Evolutionary conservation across 1,284 basidiomycete species (phyloP), one percentile per base, ranked within the genome.

Genomic region (Fereydounia khargensis): DNA sequence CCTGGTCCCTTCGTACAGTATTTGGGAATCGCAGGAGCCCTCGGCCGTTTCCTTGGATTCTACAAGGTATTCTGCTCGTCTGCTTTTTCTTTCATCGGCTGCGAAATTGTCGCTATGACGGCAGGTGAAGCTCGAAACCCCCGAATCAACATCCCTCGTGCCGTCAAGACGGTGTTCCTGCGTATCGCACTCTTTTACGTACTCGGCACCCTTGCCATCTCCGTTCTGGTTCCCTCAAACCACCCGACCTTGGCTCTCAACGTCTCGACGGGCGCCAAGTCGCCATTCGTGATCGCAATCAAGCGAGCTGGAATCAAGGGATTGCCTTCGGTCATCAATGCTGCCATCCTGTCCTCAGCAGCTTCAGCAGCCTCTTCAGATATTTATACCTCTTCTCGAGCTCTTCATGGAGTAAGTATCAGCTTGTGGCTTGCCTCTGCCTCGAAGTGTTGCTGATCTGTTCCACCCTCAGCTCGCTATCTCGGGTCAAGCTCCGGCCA

Each of bases 71-170:
- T 76, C n/a, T 61, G 76, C n/a, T 61, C 76, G 20, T 87, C 88
- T 8, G 87, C 87, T 3, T 91, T 90, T 80, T 86, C 85, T 11
- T 90, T 85, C 78, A 86, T 27, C 83, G 84, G 31, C 33, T 90
- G 88, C 14, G 89, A 92, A 74, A 86, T 91, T 59, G 87, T 91
- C 30, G 89, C 87, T 28, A 84, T 91, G 75, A 81, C 88, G 45
- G 88, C 87, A 25, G 77, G 84, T 22, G 87, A 89, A 64, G 69
- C 68, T 3, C 68, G 70, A 45, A 77, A 77, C 66, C 79, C 79
- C 6, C 65, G 76, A 16, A 50, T 54, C 42, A 72, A 72, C 36
- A 59, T 68, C 1, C 59, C 63, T 30, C 52, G 51, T 39, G 65
- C 63, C 17, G 53, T 69, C 53, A 59, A 60, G 47, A 42, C 48